Evolutionary conservation across 495 filamentous ascomycete species (phyloP), one percentile per base, ranked within the genome.

Genomic region (Penicillium simplicissimum): DNA sequence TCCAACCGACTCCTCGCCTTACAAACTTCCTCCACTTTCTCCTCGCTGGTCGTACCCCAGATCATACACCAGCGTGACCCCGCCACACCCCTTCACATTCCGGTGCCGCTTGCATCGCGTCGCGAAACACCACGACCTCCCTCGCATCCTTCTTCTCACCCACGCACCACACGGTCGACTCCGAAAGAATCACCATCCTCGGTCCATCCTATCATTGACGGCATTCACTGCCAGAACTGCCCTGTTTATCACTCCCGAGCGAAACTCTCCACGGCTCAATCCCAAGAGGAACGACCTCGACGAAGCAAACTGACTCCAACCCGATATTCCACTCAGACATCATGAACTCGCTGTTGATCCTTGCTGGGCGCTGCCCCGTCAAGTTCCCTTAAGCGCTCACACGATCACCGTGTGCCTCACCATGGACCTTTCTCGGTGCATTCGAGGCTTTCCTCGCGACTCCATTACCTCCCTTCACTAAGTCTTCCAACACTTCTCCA

Each of bases 401-500:
- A 60, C 61, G 66, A 48, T 68, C 61, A 58, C 52, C 67, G 60
- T 68, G 60, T 71, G 55, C 63, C 65, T 71, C 67, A 70, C 57
- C 61, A 79, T 79, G 76, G 72, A 74, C 62, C 58, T 64, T 61
- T 68, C 40, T 67, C 55, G 62, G 55, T 61, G 66, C 53, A 45
- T 66, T 70, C 72, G 66, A 73, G 76, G 76, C 76, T 61, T 71
- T 70, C 63, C 64, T 71, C 69, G 74, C 74, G 72, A 70, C 54
- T 67, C 55, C 52, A 31, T 38, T 13, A 45, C 49, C 19, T 43
- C 40, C 55, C 61, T 25, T 52, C 45, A 64, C 54, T 61, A 23
- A 59, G 55, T 51, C 25, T 36, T 56, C 45, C 45, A 31, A 63
- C 45, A 54, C 55, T 36, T 11, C 35, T n/a, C 25, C 33, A n/a